A percentile compares a stretch with the other conserved stretches of the same genome.
Conservation (phyloP, 192 early-diverging fungal genomes). For the Hyaloraphidium curvatum region DNA sequence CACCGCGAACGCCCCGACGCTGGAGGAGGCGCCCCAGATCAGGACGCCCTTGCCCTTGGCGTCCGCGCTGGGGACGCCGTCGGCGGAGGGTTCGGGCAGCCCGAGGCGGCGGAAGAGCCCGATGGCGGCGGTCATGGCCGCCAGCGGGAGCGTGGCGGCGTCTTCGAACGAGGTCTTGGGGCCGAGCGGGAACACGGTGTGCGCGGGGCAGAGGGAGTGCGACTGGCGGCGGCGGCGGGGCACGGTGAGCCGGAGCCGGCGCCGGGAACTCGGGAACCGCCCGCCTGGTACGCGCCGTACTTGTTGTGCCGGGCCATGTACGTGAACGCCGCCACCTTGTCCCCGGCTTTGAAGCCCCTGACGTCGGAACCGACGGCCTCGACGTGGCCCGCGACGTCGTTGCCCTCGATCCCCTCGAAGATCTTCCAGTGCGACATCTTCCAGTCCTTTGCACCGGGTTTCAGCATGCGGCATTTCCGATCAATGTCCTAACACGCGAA, state of each 20-base stretch:
- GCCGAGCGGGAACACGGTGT: neutral
- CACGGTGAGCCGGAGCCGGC: no score
- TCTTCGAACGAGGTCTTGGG: neutral
- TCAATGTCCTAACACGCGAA: no score
- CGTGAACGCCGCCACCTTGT: neutral
- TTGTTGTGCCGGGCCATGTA: neutral
- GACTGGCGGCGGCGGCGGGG: no score
- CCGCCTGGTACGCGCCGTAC: neutral
- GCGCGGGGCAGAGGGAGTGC: neutral
- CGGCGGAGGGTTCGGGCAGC: neutral
- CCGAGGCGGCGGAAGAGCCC: neutral
- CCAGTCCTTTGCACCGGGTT: neutral
- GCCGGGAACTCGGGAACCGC: no score
- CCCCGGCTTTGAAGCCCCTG: neutral
- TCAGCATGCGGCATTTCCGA: no score
- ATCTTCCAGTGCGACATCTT: neutral
- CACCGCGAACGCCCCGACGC: constrained; percentile 7
- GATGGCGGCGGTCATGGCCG: neutral
- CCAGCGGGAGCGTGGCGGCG: neutral
- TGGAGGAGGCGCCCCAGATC: constrained; percentile 9
- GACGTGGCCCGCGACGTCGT: neutral
- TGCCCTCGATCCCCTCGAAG: neutral
- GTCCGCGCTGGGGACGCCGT: neutral
- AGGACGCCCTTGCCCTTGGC: constrained; percentile 6
- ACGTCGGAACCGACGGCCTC: neutral